A percentile compares a stretch with the other conserved stretches of the same genome.
These are phyloP conservation scores for Penicillium angulare DNA, from an alignment of 495 filamentous ascomycete genomes.

Conservation along the genomic window DNA sequence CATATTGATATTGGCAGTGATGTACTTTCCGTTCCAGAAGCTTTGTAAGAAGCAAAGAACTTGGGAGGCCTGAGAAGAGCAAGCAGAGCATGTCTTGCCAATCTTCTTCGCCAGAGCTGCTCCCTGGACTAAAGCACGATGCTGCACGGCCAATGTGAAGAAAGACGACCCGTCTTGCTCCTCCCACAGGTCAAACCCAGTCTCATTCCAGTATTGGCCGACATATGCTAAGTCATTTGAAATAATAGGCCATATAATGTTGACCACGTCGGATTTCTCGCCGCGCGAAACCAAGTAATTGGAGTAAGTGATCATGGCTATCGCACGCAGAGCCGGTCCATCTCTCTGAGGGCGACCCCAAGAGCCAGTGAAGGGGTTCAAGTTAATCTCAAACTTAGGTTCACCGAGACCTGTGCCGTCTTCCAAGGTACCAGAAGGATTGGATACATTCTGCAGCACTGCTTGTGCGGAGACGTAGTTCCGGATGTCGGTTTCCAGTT, in stretches of 20 bases:
- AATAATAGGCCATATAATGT: slow-evolving; percentile 52
- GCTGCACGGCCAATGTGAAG: slow-evolving; percentile 57
- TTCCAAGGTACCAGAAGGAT: slow-evolving; percentile 53
- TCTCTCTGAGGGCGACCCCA: slow-evolving; percentile 67
- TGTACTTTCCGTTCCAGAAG: slow-evolving; percentile 60
- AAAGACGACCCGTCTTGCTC: slow-evolving; percentile 61
- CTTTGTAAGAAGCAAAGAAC: slow-evolving; percentile 53
- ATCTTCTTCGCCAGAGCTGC: slow-evolving; percentile 49
- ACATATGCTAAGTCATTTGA: slow-evolving; percentile 61
- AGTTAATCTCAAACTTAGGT: slow-evolving; percentile 58
- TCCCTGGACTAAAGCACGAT: slow-evolving; percentile 61
- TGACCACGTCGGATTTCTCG: slow-evolving; percentile 22
- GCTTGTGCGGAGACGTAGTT: slow-evolving; percentile 55
- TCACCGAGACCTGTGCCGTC: slow-evolving; percentile 55
- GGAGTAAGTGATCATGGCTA: slow-evolving; percentile 35
- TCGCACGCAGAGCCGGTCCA: slow-evolving; percentile 49
- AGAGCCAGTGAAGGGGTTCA: slow-evolving; percentile 49
- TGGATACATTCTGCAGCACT: slow-evolving; percentile 50
- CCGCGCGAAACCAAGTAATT: slow-evolving; percentile 26
- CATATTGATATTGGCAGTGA: slow-evolving; percentile 48
- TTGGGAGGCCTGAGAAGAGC: slow-evolving; percentile 56
- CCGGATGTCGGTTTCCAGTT: slow-evolving; percentile 43
- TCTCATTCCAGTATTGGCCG: slow-evolving; percentile 63
- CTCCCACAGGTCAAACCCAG: slow-evolving; percentile 64
- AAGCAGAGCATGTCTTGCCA: slow-evolving; percentile 41